Base-by-base conservation (phyloP, 192 early-diverging fungal species). In the Rhizophagus sp. region DNA sequence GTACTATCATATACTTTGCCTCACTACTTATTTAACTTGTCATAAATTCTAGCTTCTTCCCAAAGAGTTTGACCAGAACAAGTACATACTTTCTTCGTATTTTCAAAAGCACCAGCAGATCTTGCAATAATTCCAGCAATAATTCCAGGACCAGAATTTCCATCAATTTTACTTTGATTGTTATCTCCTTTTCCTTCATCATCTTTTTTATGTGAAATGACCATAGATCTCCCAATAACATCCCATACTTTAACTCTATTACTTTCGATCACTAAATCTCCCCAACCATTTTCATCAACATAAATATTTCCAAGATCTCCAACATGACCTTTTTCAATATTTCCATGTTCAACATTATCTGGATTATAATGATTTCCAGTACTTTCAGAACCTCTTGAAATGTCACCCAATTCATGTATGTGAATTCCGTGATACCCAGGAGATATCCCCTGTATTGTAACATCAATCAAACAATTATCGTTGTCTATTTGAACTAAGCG, bases 81-180 rank as follows among this genome's bases (percentile, higher is more conserved):
- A 30, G 91, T 90, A 81, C 96, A 97, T 10, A 97, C 89, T 79
- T 88, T 91, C 74, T 97, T 97, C 33, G 89, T 87, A 81, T 97
- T 97, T 83, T 97, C 92, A 88, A 97, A 97, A 34, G 93, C 88
- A 33, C 96, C 96, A 3, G 96, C 96, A 50, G 92, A 94, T 78
- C 95, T 89, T 0, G 96, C 96, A 84, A 97, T 89, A 62, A 97
- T 91, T 25, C 96, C 96, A 72, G 92, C 92, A 64, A 95, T 83
- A 9, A 93, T 82, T 36, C 93, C 92, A 9, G 84, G 82, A 13
- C 91, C 92, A 65, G 90, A 90, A 52, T 86, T 85, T 10, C 86
- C 88, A 78, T 88, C 85, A 70, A 84, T 87, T 44, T 83, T 85
- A 30, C 64, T 73, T 30, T 63, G 19, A 9, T 65, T 25, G 25